phyloP scores from a whole-genome alignment of 2,329 filamentous ascomycete genomes.

The Apiospora saccharicola region DNA sequence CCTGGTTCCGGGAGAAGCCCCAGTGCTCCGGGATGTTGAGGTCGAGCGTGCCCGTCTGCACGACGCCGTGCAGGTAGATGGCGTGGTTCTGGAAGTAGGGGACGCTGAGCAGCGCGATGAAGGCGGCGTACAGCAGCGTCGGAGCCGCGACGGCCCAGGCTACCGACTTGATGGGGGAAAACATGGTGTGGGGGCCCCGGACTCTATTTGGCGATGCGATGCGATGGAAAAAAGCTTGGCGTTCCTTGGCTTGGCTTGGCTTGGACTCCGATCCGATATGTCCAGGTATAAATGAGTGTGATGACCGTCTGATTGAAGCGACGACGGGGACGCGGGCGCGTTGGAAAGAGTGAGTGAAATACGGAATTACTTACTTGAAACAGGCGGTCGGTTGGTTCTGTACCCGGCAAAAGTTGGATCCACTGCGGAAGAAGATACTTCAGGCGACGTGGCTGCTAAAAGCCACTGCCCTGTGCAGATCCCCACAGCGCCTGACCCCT shows the following conservation, averaged over 20 bases:
- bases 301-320: neutral
- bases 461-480: neutral
- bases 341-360: neutral
- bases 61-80: constrained; percentile 62
- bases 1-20: constrained; percentile 76
- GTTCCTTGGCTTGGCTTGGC: too few species aligned
- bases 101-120: constrained; percentile 40
- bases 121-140: constrained; percentile 24
- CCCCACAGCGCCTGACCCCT: neutral
- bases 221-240: too few species aligned
- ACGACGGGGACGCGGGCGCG: neutral
- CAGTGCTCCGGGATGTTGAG: constrained; percentile 71
- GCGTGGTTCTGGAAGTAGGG: constrained; percentile 60
- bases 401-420: neutral
- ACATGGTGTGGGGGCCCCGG: neutral
- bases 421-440: neutral
- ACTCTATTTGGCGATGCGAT: neutral
- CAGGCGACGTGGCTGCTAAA: neutral
- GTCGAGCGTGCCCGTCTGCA: constrained; percentile 66
- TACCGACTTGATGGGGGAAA: neutral
- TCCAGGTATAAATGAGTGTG: neutral
- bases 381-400: neutral
- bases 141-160: constrained; percentile 29
- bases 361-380: too few species aligned
- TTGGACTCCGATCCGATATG: neutral